Evolutionary conservation across 1,284 basidiomycete species (phyloP), one percentile per base, ranked within the genome.

Genomic region (Dichomitus squalens): DNA sequence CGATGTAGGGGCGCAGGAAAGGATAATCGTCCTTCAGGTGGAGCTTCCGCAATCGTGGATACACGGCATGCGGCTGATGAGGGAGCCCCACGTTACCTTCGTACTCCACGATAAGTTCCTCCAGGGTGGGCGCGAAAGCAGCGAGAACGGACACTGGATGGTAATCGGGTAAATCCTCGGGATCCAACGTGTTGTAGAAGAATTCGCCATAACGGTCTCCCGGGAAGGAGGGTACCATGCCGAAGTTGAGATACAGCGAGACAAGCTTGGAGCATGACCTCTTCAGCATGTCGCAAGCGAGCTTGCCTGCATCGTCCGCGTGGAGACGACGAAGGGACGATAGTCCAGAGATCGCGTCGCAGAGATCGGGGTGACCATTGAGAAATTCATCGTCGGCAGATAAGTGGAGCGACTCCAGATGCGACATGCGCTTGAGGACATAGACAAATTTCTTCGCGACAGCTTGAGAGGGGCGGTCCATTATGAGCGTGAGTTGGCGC

Each of bases 11-110:
- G 14, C 35, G 25, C n/a, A 49, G 16, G 11, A 47, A 12, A 18
- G 51, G 56, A 33, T 31, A 41, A 33, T 53, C 39, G 46, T 57
- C 56, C 31, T 53, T 21, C 5, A 57, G 51, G 23, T 27, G 18
- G 38, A 57, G 51, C 31, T 7, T 36, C 2, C 23, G 29, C 25
- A 49, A 7, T 8, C 29, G 20, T 31, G 44, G 29, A 23, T 48
- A 57, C 20, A 52, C 44, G 11, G 31, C 8, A n/a, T n/a, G n/a
- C 23, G 34, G 49, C 21, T 12, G n/a, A 11, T 7, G 14, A 23
- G 47, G 47, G 31, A 6, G 29, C n/a, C 39, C 31, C 31, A 43
- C 35, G 27, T 23, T 40, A 9, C 31, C 21, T 31, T 25, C 14
- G 31, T 44, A 50, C n/a, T 35, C 5, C 8, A 47, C 31, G 5